phyloP scores from a whole-genome alignment of 176 grass and related monocot genomes.

The Ensete ventricosum region DNA sequence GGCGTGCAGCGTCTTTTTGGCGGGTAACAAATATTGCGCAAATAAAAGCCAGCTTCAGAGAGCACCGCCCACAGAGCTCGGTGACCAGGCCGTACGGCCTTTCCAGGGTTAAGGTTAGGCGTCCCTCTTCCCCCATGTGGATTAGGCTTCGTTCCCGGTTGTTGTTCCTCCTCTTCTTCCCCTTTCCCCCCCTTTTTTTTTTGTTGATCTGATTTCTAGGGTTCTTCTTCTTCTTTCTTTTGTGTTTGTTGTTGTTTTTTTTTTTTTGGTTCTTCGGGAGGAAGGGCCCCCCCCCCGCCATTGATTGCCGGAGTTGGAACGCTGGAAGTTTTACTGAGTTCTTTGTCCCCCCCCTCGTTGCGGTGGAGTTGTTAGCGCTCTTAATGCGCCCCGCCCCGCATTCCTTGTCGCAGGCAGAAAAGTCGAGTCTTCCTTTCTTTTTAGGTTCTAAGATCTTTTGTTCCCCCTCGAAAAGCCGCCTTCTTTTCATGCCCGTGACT shows the following conservation, averaged over 20 bases:
- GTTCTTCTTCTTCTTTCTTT: neutral
- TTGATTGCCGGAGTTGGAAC: constrained; percentile 4
- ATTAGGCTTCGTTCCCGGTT: neutral
- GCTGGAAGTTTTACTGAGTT: constrained; percentile 15
- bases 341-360: constrained; percentile 1
- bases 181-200: neutral
- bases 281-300: constrained; percentile 3
- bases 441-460: constrained; percentile 4
- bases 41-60: neutral
- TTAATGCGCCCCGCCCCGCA: constrained; percentile 14
- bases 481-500: constrained; percentile 12
- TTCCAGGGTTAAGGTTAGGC: neutral
- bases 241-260: constrained; percentile 9
- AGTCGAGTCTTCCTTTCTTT: constrained; percentile 10
- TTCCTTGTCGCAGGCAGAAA: neutral
- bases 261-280: neutral
- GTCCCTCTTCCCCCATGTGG: neutral
- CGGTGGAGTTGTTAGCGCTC: constrained; percentile 28
- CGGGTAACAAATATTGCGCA: constrained; percentile 7
- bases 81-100: neutral
- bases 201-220: neutral
- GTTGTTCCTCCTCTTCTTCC: neutral
- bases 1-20: constrained; percentile 24
- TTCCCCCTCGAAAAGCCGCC: constrained; percentile 8
- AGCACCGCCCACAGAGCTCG: too few species aligned